These are phyloP conservation scores for Auricularia heimuer DNA, from an alignment of 768 basidiomycete species.

Conservation along the genomic window DNA sequence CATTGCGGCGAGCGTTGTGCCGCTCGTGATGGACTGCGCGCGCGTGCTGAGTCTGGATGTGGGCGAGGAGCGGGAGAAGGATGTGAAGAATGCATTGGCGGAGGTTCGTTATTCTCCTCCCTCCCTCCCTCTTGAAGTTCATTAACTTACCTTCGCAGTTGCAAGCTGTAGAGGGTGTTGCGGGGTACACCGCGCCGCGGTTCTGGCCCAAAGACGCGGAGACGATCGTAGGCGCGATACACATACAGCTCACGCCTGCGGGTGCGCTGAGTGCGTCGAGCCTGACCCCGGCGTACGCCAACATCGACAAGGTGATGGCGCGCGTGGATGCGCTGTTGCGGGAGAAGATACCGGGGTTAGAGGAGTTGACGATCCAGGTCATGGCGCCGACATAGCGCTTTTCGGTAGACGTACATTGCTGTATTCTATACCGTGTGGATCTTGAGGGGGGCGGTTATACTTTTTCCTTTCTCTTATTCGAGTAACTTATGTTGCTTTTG, in stretches of 20 bases:
- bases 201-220: constrained; percentile 96
- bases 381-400: neutral
- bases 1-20: constrained; percentile 92
- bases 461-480: neutral
- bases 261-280: constrained; percentile 15
- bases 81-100: constrained; percentile 53
- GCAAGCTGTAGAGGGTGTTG: constrained; percentile 63
- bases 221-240: constrained; percentile 82
- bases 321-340: constrained; percentile 66
- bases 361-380: constrained; percentile 86
- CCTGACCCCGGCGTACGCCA: constrained; percentile 39
- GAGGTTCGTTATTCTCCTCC: constrained; percentile 27
- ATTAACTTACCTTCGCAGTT: constrained; percentile 37
- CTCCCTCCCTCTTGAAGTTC: neutral
- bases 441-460: neutral
- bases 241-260: constrained; percentile 54
- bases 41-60: constrained; percentile 81
- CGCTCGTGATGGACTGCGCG: constrained; percentile 89
- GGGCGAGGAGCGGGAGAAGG: constrained; percentile 27
- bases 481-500: neutral
- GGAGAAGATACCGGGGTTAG: constrained; percentile 65
- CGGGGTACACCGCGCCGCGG: constrained; percentile 67
- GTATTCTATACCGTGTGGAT: neutral
- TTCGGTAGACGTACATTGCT: neutral
- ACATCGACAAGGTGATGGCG: constrained; percentile 63